Percentiles rank a stretch among this genome's conserved stretches.
phyloP scores from a whole-genome alignment of 345 rosid genomes.

The Aquilaria sinensis region DNA sequence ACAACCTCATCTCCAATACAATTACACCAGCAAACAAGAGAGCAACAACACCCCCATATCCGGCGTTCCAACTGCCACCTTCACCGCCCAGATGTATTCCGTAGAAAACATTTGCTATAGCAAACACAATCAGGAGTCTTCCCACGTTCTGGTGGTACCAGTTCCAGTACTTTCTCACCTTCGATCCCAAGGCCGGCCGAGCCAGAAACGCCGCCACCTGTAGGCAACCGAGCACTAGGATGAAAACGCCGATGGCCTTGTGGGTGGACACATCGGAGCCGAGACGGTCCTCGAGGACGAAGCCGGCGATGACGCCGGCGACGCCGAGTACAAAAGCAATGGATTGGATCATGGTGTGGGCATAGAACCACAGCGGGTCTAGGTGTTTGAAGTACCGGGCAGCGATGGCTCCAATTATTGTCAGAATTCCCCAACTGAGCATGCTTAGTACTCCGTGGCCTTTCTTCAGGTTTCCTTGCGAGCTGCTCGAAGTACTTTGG shows the following conservation, averaged over 20 bases:
- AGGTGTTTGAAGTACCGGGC: slow-evolving; percentile 52
- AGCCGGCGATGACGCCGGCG: slow-evolving; percentile 53
- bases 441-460: slow-evolving; percentile 72
- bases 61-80: slow-evolving; percentile 56
- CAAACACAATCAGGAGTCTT: slow-evolving; percentile 43
- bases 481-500: slow-evolving; percentile 15
- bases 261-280: slow-evolving; percentile 40
- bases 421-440: slow-evolving; percentile 68
- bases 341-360: slow-evolving; percentile 43
- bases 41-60: slow-evolving; percentile 46
- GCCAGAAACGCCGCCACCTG: slow-evolving; percentile 71
- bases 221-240: slow-evolving; percentile 75
- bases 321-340: slow-evolving; percentile 48
- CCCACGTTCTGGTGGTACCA: slow-evolving; percentile 74
- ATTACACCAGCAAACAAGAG: slow-evolving; percentile 30
- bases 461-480: slow-evolving; percentile 38
- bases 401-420: slow-evolving; percentile 55
- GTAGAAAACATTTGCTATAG: slow-evolving; percentile 67
- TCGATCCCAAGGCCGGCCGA: slow-evolving; percentile 49
- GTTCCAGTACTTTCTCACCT: slow-evolving; percentile 65
- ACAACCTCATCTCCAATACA: slow-evolving; percentile 36
- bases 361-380: slow-evolving; percentile 78
- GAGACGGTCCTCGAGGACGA: slow-evolving; percentile 44
- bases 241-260: slow-evolving; percentile 55
- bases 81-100: slow-evolving; percentile 65